Conservation (phyloP, 257 asterid genomes). For the Solanum ossicruentum region DNA sequence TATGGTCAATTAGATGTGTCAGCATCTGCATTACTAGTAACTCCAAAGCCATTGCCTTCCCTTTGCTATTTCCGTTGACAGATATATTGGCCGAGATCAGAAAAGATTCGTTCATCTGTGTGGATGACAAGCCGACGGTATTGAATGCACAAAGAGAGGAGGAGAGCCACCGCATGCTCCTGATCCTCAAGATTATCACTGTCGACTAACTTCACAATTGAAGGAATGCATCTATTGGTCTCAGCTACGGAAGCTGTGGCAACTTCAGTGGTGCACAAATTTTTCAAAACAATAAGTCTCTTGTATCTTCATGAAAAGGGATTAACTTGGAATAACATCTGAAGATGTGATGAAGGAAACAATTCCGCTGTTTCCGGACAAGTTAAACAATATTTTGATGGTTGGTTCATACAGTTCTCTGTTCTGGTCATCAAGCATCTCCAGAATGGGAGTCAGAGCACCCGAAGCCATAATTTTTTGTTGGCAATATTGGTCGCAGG, state of each 20-base stretch:
- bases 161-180: conserved; percentile 84
- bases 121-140: conserved; percentile 77
- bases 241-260: conserved; percentile 35
- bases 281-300: conserved; percentile 55
- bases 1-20: neutral
- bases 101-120: conserved; percentile 59
- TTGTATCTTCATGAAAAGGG: conserved; percentile 23
- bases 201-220: conserved; percentile 29
- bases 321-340: neutral
- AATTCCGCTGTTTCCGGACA: conserved; percentile 22
- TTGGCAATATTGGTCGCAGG: conserved; percentile 17
- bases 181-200: conserved; percentile 64
- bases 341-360: neutral
- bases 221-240: conserved; percentile 38
- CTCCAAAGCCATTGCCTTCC: conserved; percentile 78
- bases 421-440: conserved; percentile 38
- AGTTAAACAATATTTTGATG: conserved; percentile 29
- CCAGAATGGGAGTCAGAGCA: conserved; percentile 31
- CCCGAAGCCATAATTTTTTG: conserved; percentile 33
- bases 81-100: conserved; percentile 68
- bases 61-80: conserved; percentile 67
- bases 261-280: conserved; percentile 37
- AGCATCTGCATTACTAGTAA: conserved; percentile 9
- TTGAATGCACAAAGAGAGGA: conserved; percentile 41
- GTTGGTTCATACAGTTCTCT: conserved; percentile 39